A percentile compares a stretch with the other conserved stretches of the same genome.
These are phyloP conservation scores for Cucumis sativus DNA, from an alignment of 306 rosid genomes.

Conservation along the genomic window DNA sequence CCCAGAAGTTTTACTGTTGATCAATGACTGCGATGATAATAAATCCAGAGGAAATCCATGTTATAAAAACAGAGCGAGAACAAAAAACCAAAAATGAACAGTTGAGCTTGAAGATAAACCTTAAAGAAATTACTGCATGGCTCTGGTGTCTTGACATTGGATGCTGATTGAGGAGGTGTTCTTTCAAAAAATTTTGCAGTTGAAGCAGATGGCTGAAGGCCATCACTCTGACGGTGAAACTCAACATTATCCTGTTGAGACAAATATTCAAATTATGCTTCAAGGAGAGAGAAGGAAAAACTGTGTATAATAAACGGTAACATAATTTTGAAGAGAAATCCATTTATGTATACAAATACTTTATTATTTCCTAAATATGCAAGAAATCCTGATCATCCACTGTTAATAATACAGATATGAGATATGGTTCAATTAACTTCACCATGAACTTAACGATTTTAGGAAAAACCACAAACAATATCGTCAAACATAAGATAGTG, in stretches of 20 bases:
- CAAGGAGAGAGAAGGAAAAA: not conserved
- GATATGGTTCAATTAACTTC: not conserved
- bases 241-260: conserved; percentile 19
- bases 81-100: not conserved
- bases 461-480: not conserved
- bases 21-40: conserved; percentile 27
- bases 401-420: not conserved
- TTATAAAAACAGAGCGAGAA: not conserved
- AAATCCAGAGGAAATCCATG: conserved; percentile 3
- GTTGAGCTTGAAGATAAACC: conserved; percentile 16
- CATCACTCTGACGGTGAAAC: conserved; percentile 18
- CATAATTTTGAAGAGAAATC: not conserved
- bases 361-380: conserved; percentile 1
- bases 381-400: not conserved
- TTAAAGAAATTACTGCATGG: conserved; percentile 13
- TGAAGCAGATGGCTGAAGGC: conserved; percentile 17
- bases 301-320: not conserved
- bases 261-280: conserved; percentile 5
- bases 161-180: conserved; percentile 16
- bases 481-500: not conserved
- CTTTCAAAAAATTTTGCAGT: conserved; percentile 15
- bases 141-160: conserved; percentile 17
- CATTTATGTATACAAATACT: not conserved
- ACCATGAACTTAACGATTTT: not conserved
- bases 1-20: conserved; percentile 21